These are phyloP conservation scores for Pseudogymnoascus sp. DNA, from an alignment of 2,329 filamentous ascomycete species.

Conservation along the genomic window DNA sequence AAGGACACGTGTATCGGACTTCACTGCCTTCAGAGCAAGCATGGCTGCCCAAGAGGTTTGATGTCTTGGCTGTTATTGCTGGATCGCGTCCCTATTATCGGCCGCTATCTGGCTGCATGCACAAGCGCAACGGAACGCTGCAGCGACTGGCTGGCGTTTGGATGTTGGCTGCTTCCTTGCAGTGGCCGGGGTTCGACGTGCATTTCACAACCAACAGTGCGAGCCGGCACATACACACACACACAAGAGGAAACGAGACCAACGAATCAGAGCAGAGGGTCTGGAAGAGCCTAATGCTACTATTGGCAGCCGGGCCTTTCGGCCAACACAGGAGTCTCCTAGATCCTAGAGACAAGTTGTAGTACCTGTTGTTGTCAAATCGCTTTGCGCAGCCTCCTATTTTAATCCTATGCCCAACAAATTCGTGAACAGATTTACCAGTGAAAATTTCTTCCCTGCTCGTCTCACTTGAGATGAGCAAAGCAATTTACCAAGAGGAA, in stretches of 20 bases:
- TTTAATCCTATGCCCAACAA: slow-evolving; percentile 2
- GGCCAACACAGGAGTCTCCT: neutral
- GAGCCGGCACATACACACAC: neutral
- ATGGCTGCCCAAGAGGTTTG: slow-evolving; percentile 5
- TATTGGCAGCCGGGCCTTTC: neutral
- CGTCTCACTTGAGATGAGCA: slow-evolving; percentile 7
- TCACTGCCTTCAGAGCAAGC: neutral
- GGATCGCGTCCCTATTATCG: neutral
- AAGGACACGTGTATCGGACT: slow-evolving; percentile 6
- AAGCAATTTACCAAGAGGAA: slow-evolving; percentile 6
- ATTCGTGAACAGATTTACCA: slow-evolving; percentile 3
- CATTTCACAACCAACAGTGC: slow-evolving; percentile 7
- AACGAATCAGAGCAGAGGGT: neutral
- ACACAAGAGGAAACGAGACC: neutral
- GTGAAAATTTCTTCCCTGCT: slow-evolving; percentile 6
- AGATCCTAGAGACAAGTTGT: neutral
- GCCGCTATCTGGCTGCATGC: slow-evolving; percentile 7
- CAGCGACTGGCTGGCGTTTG: slow-evolving; percentile 3
- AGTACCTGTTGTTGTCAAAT: neutral
- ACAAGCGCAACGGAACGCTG: neutral
- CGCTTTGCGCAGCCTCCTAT: slow-evolving; percentile 3
- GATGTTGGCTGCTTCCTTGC: slow-evolving; percentile 1
- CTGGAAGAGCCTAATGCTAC: neutral
- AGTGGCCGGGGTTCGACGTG: neutral
- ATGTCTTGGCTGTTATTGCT: neutral